These are phyloP conservation scores for Babesia ovis DNA, from an alignment of 169 alveolate genomes.

Conservation along the genomic window DNA sequence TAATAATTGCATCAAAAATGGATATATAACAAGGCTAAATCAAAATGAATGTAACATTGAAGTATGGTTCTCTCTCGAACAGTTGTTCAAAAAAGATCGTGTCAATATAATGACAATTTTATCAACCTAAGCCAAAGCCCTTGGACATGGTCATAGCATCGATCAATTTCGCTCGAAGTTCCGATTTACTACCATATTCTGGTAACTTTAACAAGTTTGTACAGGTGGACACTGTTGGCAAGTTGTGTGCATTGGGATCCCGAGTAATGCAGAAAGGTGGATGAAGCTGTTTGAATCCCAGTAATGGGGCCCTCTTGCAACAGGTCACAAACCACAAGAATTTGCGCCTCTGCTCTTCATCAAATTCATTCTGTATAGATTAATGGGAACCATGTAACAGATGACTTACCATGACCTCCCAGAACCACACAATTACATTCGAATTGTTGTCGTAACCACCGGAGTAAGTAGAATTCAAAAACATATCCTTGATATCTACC, in stretches of 20 bases:
- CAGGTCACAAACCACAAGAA: constrained; percentile 94
- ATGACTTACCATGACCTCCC: constrained; percentile 86
- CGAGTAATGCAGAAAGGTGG: constrained; percentile 92
- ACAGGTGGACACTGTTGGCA: constrained; percentile 97
- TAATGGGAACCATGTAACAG: not conserved
- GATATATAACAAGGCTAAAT: too few species aligned
- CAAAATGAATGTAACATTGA: too few species aligned
- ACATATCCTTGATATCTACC: constrained; percentile 89
- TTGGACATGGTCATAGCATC: constrained; percentile 65
- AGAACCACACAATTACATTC: constrained; percentile 86
- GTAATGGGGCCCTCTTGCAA: constrained; percentile 94
- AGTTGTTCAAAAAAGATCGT: too few species aligned
- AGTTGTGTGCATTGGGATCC: constrained; percentile 82
- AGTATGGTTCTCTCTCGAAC: too few species aligned
- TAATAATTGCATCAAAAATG: too few species aligned
- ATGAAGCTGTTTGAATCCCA: constrained; percentile 89
- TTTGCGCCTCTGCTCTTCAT: constrained; percentile 84
- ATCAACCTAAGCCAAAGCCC: constrained; percentile 53
- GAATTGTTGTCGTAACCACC: constrained; percentile 87
- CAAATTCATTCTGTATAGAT: constrained; percentile 47
- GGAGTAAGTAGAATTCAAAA: constrained; percentile 84
- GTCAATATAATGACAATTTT: too few species aligned
- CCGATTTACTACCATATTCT: constrained; percentile 70
- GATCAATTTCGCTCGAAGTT: constrained; percentile 18
- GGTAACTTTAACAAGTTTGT: constrained; percentile 94